A percentile compares a stretch with the other conserved stretches of the same genome.
Conservation (phyloP, 257 asterid species). For the Scutellaria barbata region DNA sequence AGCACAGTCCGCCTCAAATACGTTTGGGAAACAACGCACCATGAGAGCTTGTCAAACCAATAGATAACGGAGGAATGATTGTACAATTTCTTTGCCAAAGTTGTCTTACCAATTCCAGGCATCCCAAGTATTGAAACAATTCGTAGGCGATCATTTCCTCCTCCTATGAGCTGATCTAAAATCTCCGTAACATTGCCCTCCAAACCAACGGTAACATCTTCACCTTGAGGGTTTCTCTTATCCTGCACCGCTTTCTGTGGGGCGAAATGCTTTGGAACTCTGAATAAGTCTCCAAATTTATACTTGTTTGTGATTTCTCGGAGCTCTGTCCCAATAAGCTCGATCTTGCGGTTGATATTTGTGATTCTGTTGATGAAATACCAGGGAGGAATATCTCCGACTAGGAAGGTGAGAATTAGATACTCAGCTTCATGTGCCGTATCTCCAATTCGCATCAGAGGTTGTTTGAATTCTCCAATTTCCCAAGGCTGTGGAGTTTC, state of each 20-base stretch:
- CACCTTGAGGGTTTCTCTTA: neutral
- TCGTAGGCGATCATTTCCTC: neutral
- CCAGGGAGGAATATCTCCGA: slow-evolving; percentile 14
- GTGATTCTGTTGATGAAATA: neutral
- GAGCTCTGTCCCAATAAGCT: neutral
- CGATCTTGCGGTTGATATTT: neutral
- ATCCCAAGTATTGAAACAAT: slow-evolving; percentile 15
- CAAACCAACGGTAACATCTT: neutral
- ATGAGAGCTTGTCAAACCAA: neutral
- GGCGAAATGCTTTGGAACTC: neutral
- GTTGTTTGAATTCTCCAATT: neutral
- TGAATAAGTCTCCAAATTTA: neutral
- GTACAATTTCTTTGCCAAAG: slow-evolving; percentile 10
- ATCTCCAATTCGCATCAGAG: slow-evolving; percentile 4
- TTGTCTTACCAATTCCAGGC: slow-evolving; percentile 24
- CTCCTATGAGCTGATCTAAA: slow-evolving; percentile 5
- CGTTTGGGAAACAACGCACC: slow-evolving; percentile 14
- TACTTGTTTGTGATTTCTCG: neutral
- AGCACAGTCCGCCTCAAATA: neutral
- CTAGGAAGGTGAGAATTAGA: neutral
- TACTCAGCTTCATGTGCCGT: neutral
- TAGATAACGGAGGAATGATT: neutral
- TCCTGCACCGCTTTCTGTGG: neutral
- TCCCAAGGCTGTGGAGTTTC: neutral
- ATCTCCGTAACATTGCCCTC: neutral